Evolutionary conservation across 352 stramenopile species (phyloP).

Genomic region (Phytophthora chlamydospora): DNA sequence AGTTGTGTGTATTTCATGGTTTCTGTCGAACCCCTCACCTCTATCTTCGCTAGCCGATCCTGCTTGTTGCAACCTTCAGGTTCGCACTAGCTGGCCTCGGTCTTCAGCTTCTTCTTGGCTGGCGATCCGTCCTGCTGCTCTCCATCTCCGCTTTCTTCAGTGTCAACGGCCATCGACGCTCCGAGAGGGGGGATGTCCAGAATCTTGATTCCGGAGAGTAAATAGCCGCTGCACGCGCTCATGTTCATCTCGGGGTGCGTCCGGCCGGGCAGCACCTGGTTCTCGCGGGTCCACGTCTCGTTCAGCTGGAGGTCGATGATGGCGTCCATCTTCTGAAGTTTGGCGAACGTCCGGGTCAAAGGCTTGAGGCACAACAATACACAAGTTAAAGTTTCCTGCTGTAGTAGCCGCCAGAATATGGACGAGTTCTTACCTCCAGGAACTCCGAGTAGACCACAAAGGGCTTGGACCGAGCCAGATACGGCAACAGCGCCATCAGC

Average conservation of each 20-base stretch:
- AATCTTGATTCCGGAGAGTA: constrained; percentile 95
- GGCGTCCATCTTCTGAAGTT: constrained; percentile 89
- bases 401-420: background rate
- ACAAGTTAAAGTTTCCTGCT: constrained; percentile 2
- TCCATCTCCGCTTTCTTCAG: background rate
- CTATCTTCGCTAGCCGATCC: too few species aligned
- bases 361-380: constrained; percentile 46
- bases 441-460: constrained; percentile 98
- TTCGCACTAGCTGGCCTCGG: constrained; percentile 6
- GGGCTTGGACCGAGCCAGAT: constrained; percentile 89
- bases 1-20: too few species aligned
- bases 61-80: too few species aligned
- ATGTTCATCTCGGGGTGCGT: constrained; percentile 98
- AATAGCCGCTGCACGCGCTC: constrained; percentile 95
- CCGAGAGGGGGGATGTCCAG: constrained; percentile 35
- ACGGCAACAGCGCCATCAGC: constrained; percentile 90
- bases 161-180: background rate
- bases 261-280: constrained; percentile 92
- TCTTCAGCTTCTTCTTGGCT: constrained; percentile 34
- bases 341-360: constrained; percentile 90
- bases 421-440: constrained; percentile 59
- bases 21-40: too few species aligned
- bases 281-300: constrained; percentile 96
- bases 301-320: constrained; percentile 95
- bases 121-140: constrained; percentile 2